A percentile compares a stretch with the other conserved stretches of the same genome.
phyloP scores from a whole-genome alignment of 2,329 filamentous ascomycete species.

The Fusarium compactum region DNA sequence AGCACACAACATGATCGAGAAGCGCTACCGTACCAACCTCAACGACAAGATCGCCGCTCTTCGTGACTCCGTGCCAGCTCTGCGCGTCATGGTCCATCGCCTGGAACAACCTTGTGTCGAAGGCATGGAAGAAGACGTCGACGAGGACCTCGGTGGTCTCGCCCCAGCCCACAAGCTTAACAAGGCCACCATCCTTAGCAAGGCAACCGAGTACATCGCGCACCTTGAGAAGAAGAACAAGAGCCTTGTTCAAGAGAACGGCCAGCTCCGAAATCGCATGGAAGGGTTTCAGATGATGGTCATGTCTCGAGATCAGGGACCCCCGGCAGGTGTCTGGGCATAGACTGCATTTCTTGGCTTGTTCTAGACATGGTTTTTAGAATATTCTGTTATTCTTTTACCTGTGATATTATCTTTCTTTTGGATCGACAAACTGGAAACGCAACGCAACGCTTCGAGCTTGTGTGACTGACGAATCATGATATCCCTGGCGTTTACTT shows the following conservation, averaged over 20 bases:
- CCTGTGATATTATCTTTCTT: conserved; percentile 27
- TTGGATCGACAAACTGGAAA: conserved; percentile 24
- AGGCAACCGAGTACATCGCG: conserved; percentile 55
- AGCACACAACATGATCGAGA: conserved; percentile 96
- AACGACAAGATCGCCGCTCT: conserved; percentile 95
- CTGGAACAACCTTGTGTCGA: conserved; percentile 73
- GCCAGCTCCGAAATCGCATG: conserved; percentile 49
- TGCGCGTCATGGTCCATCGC: conserved; percentile 74
- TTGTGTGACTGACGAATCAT: conserved; percentile 47
- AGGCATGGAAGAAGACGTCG: conserved; percentile 69
- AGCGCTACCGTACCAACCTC: conserved; percentile 91
- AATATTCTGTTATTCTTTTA: conserved; percentile 1
- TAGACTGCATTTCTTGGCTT: conserved; percentile 20
- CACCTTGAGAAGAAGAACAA: conserved; percentile 54
- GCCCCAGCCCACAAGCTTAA: conserved; percentile 91
- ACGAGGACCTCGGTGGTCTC: conserved; percentile 78
- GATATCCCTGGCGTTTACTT: conserved; percentile 45
- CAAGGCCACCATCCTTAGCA: conserved; percentile 79
- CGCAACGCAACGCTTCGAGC: conserved; percentile 26
- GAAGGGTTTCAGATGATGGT: conserved; percentile 49
- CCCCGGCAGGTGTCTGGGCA: conserved; percentile 45
- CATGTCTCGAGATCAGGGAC: conserved; percentile 45
- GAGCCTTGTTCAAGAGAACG: conserved; percentile 50
- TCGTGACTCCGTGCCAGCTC: conserved; percentile 86
- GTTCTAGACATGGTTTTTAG: conserved; percentile 10